phyloP scores from a whole-genome alignment of 139 green algal genomes.

The Chlorella sorokiniana region DNA sequence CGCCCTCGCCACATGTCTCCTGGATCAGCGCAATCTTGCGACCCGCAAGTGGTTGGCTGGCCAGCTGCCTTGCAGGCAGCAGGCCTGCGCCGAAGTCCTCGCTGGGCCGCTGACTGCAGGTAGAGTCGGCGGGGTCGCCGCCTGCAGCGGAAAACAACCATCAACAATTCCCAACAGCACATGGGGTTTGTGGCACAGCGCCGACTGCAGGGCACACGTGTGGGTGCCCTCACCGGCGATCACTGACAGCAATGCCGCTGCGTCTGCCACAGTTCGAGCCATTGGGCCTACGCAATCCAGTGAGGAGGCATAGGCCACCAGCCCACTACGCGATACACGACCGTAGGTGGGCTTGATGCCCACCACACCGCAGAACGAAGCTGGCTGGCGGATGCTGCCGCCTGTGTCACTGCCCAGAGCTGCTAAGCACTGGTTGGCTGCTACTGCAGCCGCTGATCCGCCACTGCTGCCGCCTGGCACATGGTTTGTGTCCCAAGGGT shows the following conservation, averaged over 20 bases:
- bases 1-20: constrained; percentile 84
- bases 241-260: constrained; percentile 75
- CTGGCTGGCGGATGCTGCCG: constrained; percentile 93
- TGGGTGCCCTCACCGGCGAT: constrained; percentile 70
- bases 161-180: no score
- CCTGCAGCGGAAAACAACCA: constrained; percentile 51
- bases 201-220: not conserved
- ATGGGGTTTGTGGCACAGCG: no score
- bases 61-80: constrained; percentile 43
- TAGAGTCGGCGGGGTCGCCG: constrained; percentile 72
- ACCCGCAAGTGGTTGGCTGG: constrained; percentile 68
- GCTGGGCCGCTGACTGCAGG: constrained; percentile 41
- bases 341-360: constrained; percentile 98
- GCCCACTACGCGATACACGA: constrained; percentile 84
- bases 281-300: constrained; percentile 92
- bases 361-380: constrained; percentile 95
- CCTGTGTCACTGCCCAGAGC: constrained; percentile 94
- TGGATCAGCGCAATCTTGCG: constrained; percentile 71
- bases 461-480: constrained; percentile 95
- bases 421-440: constrained; percentile 70
- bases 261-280: constrained; percentile 83
- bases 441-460: constrained; percentile 93
- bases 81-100: constrained; percentile 61
- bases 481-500: constrained; percentile 78
- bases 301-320: constrained; percentile 95